phyloP scores from a whole-genome alignment of 2,329 filamentous ascomycete species.

The Alternaria conjuncta region DNA sequence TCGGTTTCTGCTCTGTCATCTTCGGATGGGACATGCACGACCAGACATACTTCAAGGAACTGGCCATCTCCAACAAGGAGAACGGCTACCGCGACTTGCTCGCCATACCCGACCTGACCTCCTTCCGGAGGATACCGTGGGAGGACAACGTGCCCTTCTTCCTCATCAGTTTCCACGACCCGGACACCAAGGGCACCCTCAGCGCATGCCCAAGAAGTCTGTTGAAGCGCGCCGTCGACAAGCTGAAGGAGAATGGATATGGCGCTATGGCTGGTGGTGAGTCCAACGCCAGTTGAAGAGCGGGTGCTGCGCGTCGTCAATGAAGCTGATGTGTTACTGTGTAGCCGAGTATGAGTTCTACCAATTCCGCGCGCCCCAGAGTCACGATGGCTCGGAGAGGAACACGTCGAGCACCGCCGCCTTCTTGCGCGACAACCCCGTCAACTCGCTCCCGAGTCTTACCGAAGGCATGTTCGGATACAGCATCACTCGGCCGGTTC shows the following conservation, averaged over 20 bases:
- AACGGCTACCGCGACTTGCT: slow-evolving; percentile 89
- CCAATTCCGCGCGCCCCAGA: slow-evolving; percentile 76
- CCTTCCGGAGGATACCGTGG: slow-evolving; percentile 87
- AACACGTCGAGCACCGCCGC: slow-evolving; percentile 73
- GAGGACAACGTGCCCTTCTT: slow-evolving; percentile 87
- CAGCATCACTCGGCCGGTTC: slow-evolving; percentile 82
- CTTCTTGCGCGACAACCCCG: slow-evolving; percentile 76
- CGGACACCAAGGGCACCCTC: slow-evolving; percentile 73
- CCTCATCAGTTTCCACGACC: slow-evolving; percentile 81
- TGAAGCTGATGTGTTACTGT: slow-evolving; percentile 24
- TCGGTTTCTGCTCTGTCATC: slow-evolving; percentile 92
- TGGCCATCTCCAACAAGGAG: slow-evolving; percentile 85
- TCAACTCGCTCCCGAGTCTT: slow-evolving; percentile 74
- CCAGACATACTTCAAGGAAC: slow-evolving; percentile 82
- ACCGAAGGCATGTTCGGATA: slow-evolving; percentile 98
- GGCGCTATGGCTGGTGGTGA: slow-evolving; percentile 88
- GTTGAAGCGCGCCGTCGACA: slow-evolving; percentile 70
- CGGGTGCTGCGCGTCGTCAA: slow-evolving; percentile 19
- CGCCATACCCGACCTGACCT: slow-evolving; percentile 78
- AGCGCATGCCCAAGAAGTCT: slow-evolving; percentile 81
- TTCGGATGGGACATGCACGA: slow-evolving; percentile 99
- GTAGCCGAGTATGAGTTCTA: slow-evolving; percentile 95
- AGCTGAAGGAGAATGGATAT: slow-evolving; percentile 71
- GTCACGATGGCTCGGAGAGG: slow-evolving; percentile 58
- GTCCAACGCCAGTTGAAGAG: slow-evolving; percentile 35